phyloP scores from a whole-genome alignment of 179 eudicot genomes.

The Beta corolliflora region DNA sequence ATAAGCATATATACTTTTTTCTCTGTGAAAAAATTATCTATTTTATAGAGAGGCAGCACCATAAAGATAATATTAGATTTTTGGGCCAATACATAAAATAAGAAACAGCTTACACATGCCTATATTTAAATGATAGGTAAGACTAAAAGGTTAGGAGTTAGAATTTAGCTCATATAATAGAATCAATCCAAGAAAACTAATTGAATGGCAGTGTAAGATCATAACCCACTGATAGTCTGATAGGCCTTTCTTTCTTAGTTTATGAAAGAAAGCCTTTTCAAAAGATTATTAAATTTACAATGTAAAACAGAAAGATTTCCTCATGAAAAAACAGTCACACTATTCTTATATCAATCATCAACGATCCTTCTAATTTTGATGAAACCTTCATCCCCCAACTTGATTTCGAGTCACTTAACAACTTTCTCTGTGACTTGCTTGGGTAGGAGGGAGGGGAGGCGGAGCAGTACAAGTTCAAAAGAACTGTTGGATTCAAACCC shows the following conservation, averaged over 20 bases:
- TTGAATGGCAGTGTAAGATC: background rate
- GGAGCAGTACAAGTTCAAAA: background rate
- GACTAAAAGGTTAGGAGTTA: background rate
- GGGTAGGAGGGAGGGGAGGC: background rate
- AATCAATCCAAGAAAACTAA: constrained; percentile 1
- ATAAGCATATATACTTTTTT: background rate
- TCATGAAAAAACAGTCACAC: background rate
- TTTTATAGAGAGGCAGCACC: background rate
- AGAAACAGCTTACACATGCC: background rate
- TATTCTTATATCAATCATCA: background rate
- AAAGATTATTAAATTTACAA: background rate
- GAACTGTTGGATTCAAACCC: background rate
- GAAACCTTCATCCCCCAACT: background rate
- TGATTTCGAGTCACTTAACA: background rate
- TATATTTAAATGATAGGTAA: background rate
- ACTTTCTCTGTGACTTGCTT: background rate
- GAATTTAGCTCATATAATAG: background rate
- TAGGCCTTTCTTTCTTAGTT: background rate
- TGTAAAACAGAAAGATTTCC: background rate
- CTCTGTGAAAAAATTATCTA: background rate
- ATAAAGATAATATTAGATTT: background rate
- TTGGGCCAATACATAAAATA: background rate
- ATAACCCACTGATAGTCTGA: background rate
- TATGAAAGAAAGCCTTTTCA: background rate
- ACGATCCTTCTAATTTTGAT: background rate